A percentile compares a stretch with the other conserved stretches of the same genome.
phyloP scores from a whole-genome alignment of 2,329 filamentous ascomycete genomes.

The Cladosporium sp. region DNA sequence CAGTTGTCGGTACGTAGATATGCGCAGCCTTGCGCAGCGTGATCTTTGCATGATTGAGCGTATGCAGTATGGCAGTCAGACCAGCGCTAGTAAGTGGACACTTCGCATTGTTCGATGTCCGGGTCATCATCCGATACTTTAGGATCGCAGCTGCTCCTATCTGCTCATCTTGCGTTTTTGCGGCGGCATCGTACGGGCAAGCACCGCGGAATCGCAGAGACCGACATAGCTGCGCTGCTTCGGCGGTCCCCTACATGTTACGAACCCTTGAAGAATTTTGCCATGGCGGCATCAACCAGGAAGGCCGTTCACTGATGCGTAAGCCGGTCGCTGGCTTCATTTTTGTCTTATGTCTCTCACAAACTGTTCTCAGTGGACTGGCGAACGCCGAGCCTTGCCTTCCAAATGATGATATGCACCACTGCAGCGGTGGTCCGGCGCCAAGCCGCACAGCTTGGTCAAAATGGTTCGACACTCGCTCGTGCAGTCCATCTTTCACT shows the following conservation, averaged over 20 bases:
- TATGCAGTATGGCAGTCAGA: conserved; percentile 3
- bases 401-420: too few relatives aligned
- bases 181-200: conserved; percentile 2
- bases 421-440: too few relatives aligned
- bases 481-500: too few relatives aligned
- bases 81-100: conserved; percentile 2
- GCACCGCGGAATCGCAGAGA: conserved; percentile 1
- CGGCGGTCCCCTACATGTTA: not conserved
- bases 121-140: not conserved
- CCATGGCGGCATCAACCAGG: conserved; percentile 2
- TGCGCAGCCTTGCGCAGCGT: conserved; percentile 2
- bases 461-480: too few relatives aligned
- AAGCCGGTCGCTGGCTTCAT: not conserved
- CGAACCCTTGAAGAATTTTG: not conserved
- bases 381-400: too few relatives aligned
- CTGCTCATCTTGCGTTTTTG: not conserved
- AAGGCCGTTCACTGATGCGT: not conserved
- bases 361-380: too few relatives aligned
- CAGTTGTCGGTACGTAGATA: not conserved
- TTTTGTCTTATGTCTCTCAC: too few relatives aligned
- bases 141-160: not conserved
- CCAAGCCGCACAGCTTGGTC: too few relatives aligned
- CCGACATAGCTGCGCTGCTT: conserved; percentile 3
- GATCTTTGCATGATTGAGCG: not conserved
- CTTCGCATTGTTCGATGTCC: not conserved